These are phyloP conservation scores for Stagonosporopsis vannaccii DNA, from an alignment of 2,329 filamentous ascomycete genomes.

Conservation along the genomic window DNA sequence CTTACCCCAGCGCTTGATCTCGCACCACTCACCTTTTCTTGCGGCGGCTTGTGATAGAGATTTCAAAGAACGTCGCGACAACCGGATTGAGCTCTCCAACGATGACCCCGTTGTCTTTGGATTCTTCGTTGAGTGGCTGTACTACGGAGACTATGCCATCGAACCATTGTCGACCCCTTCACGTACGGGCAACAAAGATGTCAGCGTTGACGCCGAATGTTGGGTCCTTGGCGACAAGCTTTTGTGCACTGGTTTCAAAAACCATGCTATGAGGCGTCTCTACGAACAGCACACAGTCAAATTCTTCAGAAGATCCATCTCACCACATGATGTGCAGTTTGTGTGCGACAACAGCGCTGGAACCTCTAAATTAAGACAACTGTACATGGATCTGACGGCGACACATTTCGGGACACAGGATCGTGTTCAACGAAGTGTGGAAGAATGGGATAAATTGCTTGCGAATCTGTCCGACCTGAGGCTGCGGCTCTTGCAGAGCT, in stretches of 20 bases:
- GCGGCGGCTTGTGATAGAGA: slow-evolving; percentile 17
- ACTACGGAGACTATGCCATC: slow-evolving; percentile 20
- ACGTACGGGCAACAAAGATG: not conserved
- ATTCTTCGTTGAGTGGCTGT: slow-evolving; percentile 27
- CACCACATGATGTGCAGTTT: slow-evolving; percentile 14
- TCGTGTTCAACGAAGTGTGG: slow-evolving; percentile 7
- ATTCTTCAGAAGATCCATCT: slow-evolving; percentile 39
- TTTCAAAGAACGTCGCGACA: slow-evolving; percentile 21
- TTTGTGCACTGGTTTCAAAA: slow-evolving; percentile 19
- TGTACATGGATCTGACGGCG: slow-evolving; percentile 14
- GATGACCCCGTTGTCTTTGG: slow-evolving; percentile 19
- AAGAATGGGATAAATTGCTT: slow-evolving; percentile 21
- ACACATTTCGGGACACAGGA: not conserved
- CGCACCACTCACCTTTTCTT: slow-evolving; percentile 21
- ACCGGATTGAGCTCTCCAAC: slow-evolving; percentile 19
- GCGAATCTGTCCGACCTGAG: slow-evolving; percentile 10
- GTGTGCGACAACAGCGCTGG: slow-evolving; percentile 11
- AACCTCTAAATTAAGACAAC: slow-evolving; percentile 15
- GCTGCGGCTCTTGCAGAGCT: slow-evolving; percentile 6
- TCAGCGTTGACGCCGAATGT: slow-evolving; percentile 12
- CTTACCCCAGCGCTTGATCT: slow-evolving; percentile 21
- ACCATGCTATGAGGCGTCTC: slow-evolving; percentile 22
- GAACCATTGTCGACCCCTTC: not conserved
- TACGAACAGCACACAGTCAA: slow-evolving; percentile 5
- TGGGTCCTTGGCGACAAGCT: slow-evolving; percentile 25